phyloP scores from a whole-genome alignment of 352 stramenopile genomes.

The Proteromonas lacertae region DNA sequence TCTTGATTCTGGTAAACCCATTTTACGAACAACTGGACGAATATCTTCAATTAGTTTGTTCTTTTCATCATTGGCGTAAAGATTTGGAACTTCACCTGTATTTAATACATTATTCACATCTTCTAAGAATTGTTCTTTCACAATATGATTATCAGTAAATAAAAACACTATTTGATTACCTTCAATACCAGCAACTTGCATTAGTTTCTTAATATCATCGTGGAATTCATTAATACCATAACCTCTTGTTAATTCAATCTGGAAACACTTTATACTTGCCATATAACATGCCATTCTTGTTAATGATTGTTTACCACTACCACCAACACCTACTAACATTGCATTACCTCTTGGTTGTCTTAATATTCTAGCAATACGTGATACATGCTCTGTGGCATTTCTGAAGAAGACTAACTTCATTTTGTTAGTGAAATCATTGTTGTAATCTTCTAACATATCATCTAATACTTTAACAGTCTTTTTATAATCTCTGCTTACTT shows the following conservation, averaged over 20 bases:
- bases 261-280: conserved; percentile 61
- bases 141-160: conserved; percentile 68
- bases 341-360: conserved; percentile 52
- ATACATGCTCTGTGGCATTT: conserved; percentile 66
- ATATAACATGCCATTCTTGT: conserved; percentile 54
- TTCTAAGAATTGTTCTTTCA: conserved; percentile 74
- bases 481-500: conserved; percentile 57
- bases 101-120: conserved; percentile 89
- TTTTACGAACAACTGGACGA: conserved; percentile 39
- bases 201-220: conserved; percentile 65
- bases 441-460: conserved; percentile 62
- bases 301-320: conserved; percentile 63
- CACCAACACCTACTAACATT: conserved; percentile 58
- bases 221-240: conserved; percentile 66
- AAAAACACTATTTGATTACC: conserved; percentile 57
- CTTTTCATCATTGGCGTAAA: conserved; percentile 60
- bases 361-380: conserved; percentile 56
- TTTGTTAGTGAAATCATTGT: conserved; percentile 50
- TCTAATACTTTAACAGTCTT: conserved; percentile 54
- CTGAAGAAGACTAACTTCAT: conserved; percentile 77
- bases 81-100: conserved; percentile 51
- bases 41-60: conserved; percentile 36
- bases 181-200: conserved; percentile 34
- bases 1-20: conserved; percentile 41
- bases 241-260: conserved; percentile 55